Base-by-base conservation (phyloP, 306 rosid genomes). In the Begonia masoniana region DNA sequence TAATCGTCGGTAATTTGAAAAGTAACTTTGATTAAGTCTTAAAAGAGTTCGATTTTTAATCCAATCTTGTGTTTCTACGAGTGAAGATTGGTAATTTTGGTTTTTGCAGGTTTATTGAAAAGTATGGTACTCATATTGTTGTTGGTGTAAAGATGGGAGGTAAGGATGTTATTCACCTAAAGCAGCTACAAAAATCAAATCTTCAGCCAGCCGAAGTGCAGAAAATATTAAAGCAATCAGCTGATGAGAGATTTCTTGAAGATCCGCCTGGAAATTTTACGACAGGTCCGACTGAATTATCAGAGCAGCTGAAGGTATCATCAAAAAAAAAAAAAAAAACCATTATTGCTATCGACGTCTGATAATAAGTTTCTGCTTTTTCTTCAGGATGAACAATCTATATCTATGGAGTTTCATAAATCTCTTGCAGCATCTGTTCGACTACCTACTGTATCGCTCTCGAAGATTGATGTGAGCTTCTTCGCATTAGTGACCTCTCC, bases 61-160 rank as follows among this genome's bases (percentile, higher is more conserved):
- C 23, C 7, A 21, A 15, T 55, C 26, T 43, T 41, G 4, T 23
- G 9, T 10, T 54, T 63, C 35, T 45, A 59, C 49, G 50, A 17
- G 35, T n/a, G 62, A 13, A 13, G 13, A 26, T 46, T 12, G 13
- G 50, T 56, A 58, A 45, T 57, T 72, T 62, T 71, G 47, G 19
- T 54, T 73, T 61, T 66, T 63, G 39, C 88, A 91, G 97, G 81
- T 91, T 91, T 70, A 83, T 91, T 62, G 85, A 81, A 23, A 85
- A 85, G 31, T 85, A 85, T 60, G 97, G 97, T 10, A 91, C 97
- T 15, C 96, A 85, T 64, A 50, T 85, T 48, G 70, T 91, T 73
- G 92, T 83, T 60, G 97, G 97, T 43, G 92, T 81, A 69, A 79
- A 79, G 78, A 85, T 91, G 97, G 97, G 97, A 57, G 97, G 97